Percentiles rank a stretch among this genome's conserved stretches.
phyloP scores from a whole-genome alignment of 139 green algal species.

The Spirogloea muscicola region DNA sequence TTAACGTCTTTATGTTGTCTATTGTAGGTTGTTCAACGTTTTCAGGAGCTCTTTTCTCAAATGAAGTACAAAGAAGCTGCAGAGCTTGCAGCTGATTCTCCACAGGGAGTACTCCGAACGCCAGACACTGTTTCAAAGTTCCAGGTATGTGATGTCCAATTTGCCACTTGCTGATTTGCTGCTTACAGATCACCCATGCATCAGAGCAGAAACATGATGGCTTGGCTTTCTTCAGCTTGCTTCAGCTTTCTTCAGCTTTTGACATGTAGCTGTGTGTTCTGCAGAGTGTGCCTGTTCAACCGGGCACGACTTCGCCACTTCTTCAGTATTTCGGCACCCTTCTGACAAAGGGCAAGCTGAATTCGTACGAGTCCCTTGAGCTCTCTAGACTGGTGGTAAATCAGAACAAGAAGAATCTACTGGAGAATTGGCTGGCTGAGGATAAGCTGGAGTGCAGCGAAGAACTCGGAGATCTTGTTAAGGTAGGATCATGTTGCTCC shows the following conservation, averaged over 20 bases:
- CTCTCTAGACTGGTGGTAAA: conserved; percentile 86
- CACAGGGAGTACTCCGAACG: conserved; percentile 62
- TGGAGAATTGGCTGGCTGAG: conserved; percentile 89
- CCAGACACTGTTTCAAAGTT: conserved; percentile 51
- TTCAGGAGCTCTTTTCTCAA: conserved; percentile 77
- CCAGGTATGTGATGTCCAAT: conserved; percentile 47
- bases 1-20: not conserved
- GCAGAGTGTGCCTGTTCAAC: conserved; percentile 73
- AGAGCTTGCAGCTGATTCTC: conserved; percentile 87
- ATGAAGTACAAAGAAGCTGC: conserved; percentile 97
- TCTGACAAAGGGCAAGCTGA: conserved; percentile 87
- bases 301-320: conserved; percentile 89
- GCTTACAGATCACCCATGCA: too few species aligned
- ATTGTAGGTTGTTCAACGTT: conserved; percentile 78
- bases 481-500: conserved; percentile 30
- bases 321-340: conserved; percentile 98
- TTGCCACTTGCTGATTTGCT: not conserved
- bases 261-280: conserved; percentile 49
- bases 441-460: conserved; percentile 93
- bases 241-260: too few species aligned
- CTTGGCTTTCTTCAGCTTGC: too few species aligned
- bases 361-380: conserved; percentile 87
- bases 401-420: conserved; percentile 98
- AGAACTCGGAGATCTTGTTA: conserved; percentile 92
- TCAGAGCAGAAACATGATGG: too few species aligned